A percentile compares a stretch with the other conserved stretches of the same genome.
Conservation (phyloP, 1,284 basidiomycete genomes). For the Chalciporus sp. region DNA sequence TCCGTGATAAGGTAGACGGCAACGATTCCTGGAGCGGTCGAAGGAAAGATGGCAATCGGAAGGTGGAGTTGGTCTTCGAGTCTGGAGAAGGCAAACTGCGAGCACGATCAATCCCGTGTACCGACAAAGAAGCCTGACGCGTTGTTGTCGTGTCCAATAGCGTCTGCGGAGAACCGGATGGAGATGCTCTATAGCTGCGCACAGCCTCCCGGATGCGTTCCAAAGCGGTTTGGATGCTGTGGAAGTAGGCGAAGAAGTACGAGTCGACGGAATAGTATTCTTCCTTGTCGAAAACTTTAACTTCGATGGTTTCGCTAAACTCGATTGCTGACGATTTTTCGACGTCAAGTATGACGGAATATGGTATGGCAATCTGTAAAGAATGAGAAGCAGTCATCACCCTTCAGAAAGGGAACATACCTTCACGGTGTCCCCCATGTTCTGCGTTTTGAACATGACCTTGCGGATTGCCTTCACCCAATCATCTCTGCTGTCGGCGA, state of each 20-base stretch:
- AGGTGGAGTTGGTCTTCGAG: conserved; percentile 43
- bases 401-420: conserved; percentile 38
- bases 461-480: conserved; percentile 94
- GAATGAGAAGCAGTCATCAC: conserved; percentile 11
- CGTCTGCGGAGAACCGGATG: conserved; percentile 43
- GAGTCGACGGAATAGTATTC: conserved; percentile 82
- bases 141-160: conserved; percentile 70
- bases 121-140: conserved; percentile 34
- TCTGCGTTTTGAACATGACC: conserved; percentile 93
- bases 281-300: conserved; percentile 86
- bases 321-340: conserved; percentile 88
- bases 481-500: conserved; percentile 79
- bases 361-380: conserved; percentile 87
- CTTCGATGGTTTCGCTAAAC: conserved; percentile 92
- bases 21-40: conserved; percentile 62
- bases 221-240: conserved; percentile 73
- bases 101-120: conserved; percentile 40
- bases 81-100: conserved; percentile 37
- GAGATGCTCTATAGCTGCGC: conserved; percentile 51
- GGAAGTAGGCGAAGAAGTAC: conserved; percentile 93
- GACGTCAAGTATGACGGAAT: conserved; percentile 86
- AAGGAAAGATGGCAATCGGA: conserved; percentile 62
- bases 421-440: conserved; percentile 94
- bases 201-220: conserved; percentile 80
- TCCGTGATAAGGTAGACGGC: conserved; percentile 38